Evolutionary conservation across 495 filamentous ascomycete genomes (phyloP), one percentile per base, ranked within the genome.

Genomic region (Podospora sp.): DNA sequence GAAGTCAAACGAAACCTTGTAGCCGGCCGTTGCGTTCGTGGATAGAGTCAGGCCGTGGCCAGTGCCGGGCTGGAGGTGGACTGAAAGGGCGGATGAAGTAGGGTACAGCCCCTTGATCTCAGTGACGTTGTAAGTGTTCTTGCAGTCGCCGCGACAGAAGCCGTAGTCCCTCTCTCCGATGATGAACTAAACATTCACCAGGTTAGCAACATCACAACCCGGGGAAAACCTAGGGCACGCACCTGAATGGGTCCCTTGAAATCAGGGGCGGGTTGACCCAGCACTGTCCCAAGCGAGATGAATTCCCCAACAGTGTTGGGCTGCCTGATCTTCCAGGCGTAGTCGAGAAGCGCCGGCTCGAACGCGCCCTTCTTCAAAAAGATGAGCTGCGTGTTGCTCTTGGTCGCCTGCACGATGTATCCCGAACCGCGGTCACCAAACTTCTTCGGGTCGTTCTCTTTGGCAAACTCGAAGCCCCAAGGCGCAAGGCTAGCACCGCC

Each of bases 1-100:
- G 36, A 68, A 79, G 51, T 75, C 68, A 35, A 78, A 72, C 11
- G 63, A 70, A 24, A 70, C 67, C 67, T 77, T 62, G 63, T 68
- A 80, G 7, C 75, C 75, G 11, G 57, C 72, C 12, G 69, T 75
- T n/a, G 77, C 77, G 62, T 75, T 74, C 25, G 61, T 71, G 60
- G 79, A 73, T 21, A 80, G 49, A 27, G 76, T 62, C 69, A 80
- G 64, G 7, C 65, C 78, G 72, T 80, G 78, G 18, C 78, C 78
- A 29, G 71, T 77, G 8, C 68, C 68, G 16, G 69, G 69, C 62
- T 80, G 78, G 18, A 76, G 67, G 25, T 60, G 58, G 18, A 77
- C 70, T 11, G 72, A 65, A 24, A 79, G 66, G 50, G 62, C 66
- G 25, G 55, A 69, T 3, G 75, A 69, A n/a, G 69, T 62, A 2